Evolutionary conservation across 345 rosid species (phyloP), one percentile per base, ranked within the genome.

Genomic region (Gossypium rotundifolium): DNA sequence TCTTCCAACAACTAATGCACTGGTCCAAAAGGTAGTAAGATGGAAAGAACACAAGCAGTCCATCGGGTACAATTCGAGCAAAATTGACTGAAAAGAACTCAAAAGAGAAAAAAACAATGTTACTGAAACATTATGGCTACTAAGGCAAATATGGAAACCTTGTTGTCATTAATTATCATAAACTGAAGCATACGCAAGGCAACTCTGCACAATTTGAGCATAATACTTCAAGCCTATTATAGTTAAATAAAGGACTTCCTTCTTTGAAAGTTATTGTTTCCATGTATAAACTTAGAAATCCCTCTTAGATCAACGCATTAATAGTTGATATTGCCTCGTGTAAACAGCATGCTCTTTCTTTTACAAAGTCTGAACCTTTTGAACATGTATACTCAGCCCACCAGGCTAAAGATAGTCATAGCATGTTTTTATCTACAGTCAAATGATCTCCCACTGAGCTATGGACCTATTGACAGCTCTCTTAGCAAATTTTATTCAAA

Each of bases 61-160:
- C 99, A 88, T 93, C 97, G 54, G 98, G 99, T 71, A 95, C 93
- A 54, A 95, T 86, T 75, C 97, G 90, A 70, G 94, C 88, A 78
- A 95, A 88, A 83, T 95, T 95, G 82, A 88, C 99, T 95, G 90
- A 65, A 78, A 77, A 78, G 61, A 65, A 79, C 59, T 76, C 42
- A 58, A 74, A 69, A 33, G 40, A 33, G 40, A 9, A 11, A 17
- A 27, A 27, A 49, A 7, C 29, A 63, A 40, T 2, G 16, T 69
- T 51, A 69, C 20, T 9, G 9, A 49, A 51, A 51, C 58, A 49
- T 14, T 51, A 11, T 51, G 23, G 18, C 59, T 51, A 69, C 40
- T 17, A 13, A 69, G 44, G 59, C 22, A 69, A 69, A 68, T 49
- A 68, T 17, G 27, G 42, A 49, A 25, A 49, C 40, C 23, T 67